Evolutionary conservation across 441 rosid genomes (phyloP), one percentile per base, ranked within the genome.

Genomic region (Jatropha multifida): DNA sequence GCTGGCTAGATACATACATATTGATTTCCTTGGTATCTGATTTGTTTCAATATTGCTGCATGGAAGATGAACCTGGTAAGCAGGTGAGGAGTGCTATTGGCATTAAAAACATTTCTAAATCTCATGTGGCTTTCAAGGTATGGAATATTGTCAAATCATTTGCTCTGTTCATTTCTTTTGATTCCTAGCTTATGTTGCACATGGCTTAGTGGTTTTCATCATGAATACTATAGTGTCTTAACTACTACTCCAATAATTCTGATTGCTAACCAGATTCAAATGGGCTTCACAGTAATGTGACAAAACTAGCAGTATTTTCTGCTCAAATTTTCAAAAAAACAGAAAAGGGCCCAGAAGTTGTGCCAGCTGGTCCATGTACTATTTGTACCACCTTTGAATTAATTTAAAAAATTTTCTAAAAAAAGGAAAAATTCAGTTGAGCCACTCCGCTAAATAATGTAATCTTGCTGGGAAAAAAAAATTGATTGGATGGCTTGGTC

Each of bases 21-120:
- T 75, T 20, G 38, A 48, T 68, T 76, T 73, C 63, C 58, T 38
- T 55, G 78, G 44, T 68, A 32, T 71, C 60, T 86, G 74, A 80
- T 78, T 72, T 60, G 44, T 71, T 80, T 70, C 70, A 71, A 46
- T 56, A 56, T 62, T 76, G 38, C 75, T 78, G 14, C 64, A 83
- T 68, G 81, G 80, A 70, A 96, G 99, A 96, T 89, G 99, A 96
- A 84, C 92, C 98, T 40, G 99, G 97, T 69, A 96, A 96, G 88
- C 99, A 93, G 82, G 98, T 86, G 37, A 93, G 93, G 80, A 96
- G 97, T 5, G 98, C 98, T 13, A 88, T 95, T 77, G 93, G 86
- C 84, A 92, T 95, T 54, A 95, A 95, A 76, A 95, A 95, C 83
- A 90, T 87, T 1, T 88, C 96, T 90, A 90, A 92, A 80, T 96